Evolutionary conservation across 129 eudicot genomes (phyloP).

Genomic region (Lactuca saligna): DNA sequence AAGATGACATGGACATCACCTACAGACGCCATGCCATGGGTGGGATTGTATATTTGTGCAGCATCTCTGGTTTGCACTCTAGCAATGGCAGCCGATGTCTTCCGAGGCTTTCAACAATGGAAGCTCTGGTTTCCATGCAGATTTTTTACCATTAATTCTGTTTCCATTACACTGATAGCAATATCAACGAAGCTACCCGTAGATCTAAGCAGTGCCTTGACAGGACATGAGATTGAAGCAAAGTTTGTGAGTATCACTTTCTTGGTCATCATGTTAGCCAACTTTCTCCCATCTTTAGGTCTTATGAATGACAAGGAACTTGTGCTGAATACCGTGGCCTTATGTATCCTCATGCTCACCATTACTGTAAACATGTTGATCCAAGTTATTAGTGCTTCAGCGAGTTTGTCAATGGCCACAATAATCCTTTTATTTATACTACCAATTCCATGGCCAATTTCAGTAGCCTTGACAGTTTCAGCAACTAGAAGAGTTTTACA

Average conservation of each 20-base stretch:
- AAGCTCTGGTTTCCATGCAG: constrained; percentile 20
- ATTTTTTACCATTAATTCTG: constrained; percentile 17
- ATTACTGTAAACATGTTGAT: neutral
- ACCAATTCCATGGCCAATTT: neutral
- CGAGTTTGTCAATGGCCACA: too few species aligned
- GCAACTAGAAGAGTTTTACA: constrained; percentile 9
- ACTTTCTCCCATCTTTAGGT: constrained; percentile 5
- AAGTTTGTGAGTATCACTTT: neutral
- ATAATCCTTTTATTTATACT: neutral
- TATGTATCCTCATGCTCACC: constrained; percentile 9
- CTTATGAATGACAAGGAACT: constrained; percentile 19
- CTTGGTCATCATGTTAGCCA: constrained; percentile 13
- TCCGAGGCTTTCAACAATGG: neutral
- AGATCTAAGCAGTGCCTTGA: constrained; percentile 12
- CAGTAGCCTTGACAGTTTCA: constrained; percentile 11
- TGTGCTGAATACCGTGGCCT: neutral
- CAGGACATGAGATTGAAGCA: neutral
- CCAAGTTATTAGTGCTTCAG: neutral
- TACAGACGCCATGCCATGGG: constrained; percentile 17
- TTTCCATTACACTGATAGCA: constrained; percentile 20
- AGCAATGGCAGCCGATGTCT: constrained; percentile 14
- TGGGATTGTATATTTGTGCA: constrained; percentile 15
- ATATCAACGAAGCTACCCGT: constrained; percentile 40
- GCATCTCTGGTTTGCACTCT: constrained; percentile 21
- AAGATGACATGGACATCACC: neutral